These are phyloP conservation scores for Primulina tabacum DNA, from an alignment of 257 asterid genomes.

Conservation along the genomic window DNA sequence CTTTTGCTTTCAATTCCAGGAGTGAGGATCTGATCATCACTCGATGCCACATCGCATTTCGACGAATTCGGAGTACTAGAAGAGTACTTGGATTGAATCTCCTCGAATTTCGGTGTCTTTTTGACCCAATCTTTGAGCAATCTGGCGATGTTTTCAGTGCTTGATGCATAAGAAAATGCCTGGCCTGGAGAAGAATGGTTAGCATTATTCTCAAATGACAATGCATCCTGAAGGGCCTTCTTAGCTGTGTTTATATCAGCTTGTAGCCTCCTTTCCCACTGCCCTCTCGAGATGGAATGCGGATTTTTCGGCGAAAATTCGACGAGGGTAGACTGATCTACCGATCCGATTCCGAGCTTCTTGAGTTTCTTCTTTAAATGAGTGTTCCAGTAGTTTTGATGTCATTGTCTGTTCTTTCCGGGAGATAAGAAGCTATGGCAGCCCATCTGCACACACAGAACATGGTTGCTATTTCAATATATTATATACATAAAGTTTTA, in stretches of 20 bases:
- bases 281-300: constrained; percentile 54
- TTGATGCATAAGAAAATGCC: constrained; percentile 56
- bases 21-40: constrained; percentile 29
- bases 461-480: too few relatives aligned
- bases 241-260: constrained; percentile 76
- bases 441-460: constrained; percentile 70
- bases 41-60: constrained; percentile 8
- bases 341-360: constrained; percentile 37
- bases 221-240: constrained; percentile 78
- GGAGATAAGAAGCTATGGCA: constrained; percentile 90
- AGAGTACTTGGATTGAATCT: constrained; percentile 28
- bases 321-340: not conserved
- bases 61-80: constrained; percentile 44
- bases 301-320: constrained; percentile 24
- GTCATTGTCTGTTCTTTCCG: constrained; percentile 95
- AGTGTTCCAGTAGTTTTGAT: constrained; percentile 94
- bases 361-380: constrained; percentile 83
- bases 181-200: not conserved
- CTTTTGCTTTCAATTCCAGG: constrained; percentile 34
- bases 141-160: constrained; percentile 74
- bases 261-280: constrained; percentile 84
- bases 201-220: constrained; percentile 40
- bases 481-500: too few relatives aligned
- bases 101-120: constrained; percentile 28
- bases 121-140: constrained; percentile 66